Evolutionary conservation across 2,329 filamentous ascomycete species (phyloP), one percentile per base, ranked within the genome.

Genomic region (Fusarium metavorans): DNA sequence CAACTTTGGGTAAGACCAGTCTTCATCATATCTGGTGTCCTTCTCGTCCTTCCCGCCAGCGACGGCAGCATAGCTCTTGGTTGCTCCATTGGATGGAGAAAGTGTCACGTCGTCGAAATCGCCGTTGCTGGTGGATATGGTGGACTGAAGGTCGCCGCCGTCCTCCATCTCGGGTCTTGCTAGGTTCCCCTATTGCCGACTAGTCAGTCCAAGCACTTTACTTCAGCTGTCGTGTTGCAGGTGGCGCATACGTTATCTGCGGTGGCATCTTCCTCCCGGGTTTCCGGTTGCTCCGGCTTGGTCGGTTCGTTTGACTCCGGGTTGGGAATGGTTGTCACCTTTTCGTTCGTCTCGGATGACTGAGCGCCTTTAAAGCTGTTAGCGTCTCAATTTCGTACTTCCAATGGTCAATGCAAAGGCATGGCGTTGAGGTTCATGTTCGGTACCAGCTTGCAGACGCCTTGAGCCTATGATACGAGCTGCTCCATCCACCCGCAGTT

Each of bases 1-100:
- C 6, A 83, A 73, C 20, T 71, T 66, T n/a, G 81, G 81, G 37
- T 83, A 83, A 37, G 71, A 57, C 52, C 72, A 64, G 25, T 77
- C 37, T 18, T 73, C 66, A 14, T 70, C 41, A 8, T 71, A 69
- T 34, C 62, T 54, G 20, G 30, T 56, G 27, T 69, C 66, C 52
- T 66, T 69, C 32, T 59, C 56, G 23, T 73, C 61, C 48, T 64
- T 60, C 25, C 72, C 67, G 6, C 72, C 68, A 37, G 69, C 68
- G 37, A 70, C 75, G 5, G 70, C 71, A 10, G 78, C 79, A 54
- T 79, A 80, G 18, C 67, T 76, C 70, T 77, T 76, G 35, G 66
- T 34, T 10, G 60, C 34, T 37, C 71, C 75, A 39, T 78, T 76
- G 16, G 68, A 64, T 8, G 73, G n/a, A 7, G 63, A 67, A 6